A percentile compares a stretch with the other conserved stretches of the same genome.
Conservation (phyloP, 1,139 yeast species). For the Insectozyma bohioensis region DNA sequence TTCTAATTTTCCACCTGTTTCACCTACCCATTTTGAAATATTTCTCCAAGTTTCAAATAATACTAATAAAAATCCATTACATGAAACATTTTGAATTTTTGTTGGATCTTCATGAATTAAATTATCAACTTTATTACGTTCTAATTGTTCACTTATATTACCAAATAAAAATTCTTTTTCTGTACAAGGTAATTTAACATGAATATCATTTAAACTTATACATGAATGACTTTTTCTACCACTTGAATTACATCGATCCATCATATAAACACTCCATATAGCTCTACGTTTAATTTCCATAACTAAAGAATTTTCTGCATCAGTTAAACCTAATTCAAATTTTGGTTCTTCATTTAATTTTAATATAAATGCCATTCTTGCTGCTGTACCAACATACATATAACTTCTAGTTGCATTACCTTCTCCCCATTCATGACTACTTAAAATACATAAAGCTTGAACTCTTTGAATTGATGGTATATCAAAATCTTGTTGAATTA, state of each 20-base stretch:
- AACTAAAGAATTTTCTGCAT: slow-evolving; percentile 18
- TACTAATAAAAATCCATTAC: slow-evolving; percentile 25
- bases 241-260: slow-evolving; percentile 42
- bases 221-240: slow-evolving; percentile 35
- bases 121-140: slow-evolving; percentile 16
- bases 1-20: slow-evolving; percentile 28
- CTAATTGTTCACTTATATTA: slow-evolving; percentile 15
- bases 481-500: slow-evolving; percentile 32
- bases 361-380: slow-evolving; percentile 38
- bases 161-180: slow-evolving; percentile 28
- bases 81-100: slow-evolving; percentile 14
- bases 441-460: slow-evolving; percentile 35
- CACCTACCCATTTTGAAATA: slow-evolving; percentile 36
- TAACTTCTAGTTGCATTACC: slow-evolving; percentile 38
- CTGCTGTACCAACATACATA: slow-evolving; percentile 38
- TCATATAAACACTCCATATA: slow-evolving; percentile 42
- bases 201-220: slow-evolving; percentile 25
- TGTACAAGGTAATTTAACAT: slow-evolving; percentile 22
- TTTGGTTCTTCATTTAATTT: slow-evolving; percentile 30
- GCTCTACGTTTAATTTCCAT: slow-evolving; percentile 35
- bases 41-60: slow-evolving; percentile 35
- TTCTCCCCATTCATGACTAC: slow-evolving; percentile 46
- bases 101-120: slow-evolving; percentile 12
- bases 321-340: slow-evolving; percentile 9
- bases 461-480: slow-evolving; percentile 37